Percentiles rank a stretch among this genome's conserved stretches.
Conservation (phyloP, 179 eudicot species). For the Vitellaria paradoxa region DNA sequence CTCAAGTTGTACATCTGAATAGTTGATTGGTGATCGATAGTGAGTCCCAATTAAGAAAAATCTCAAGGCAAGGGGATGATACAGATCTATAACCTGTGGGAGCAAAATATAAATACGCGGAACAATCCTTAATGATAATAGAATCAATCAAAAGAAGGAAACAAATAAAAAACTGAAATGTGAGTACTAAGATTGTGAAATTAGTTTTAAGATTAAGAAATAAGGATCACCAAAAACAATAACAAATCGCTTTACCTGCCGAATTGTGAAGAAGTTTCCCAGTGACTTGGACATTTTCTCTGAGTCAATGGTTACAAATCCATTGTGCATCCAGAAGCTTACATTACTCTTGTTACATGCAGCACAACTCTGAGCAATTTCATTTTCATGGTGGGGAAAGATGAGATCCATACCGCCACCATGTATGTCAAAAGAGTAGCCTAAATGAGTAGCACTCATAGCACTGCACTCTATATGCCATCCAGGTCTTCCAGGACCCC, state of each 20-base stretch:
- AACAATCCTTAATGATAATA: not conserved
- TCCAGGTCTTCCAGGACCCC: slow-evolving; percentile 99
- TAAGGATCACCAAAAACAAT: not conserved
- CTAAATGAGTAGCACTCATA: slow-evolving; percentile 89
- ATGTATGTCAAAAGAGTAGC: slow-evolving; percentile 73
- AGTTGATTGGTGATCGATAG: slow-evolving; percentile 91
- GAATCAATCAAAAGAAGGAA: not conserved
- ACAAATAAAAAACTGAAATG: not conserved
- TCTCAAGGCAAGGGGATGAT: slow-evolving; percentile 94
- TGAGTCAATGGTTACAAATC: slow-evolving; percentile 66
- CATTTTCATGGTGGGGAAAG: slow-evolving; percentile 81
- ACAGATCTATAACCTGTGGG: slow-evolving; percentile 72
- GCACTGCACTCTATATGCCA: slow-evolving; percentile 99
- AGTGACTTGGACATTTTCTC: slow-evolving; percentile 78
- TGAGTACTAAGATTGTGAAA: not conserved
- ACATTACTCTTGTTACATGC: slow-evolving; percentile 60
- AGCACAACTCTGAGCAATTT: slow-evolving; percentile 76
- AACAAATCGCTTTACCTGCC: slow-evolving; percentile 59
- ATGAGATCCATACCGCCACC: slow-evolving; percentile 82
- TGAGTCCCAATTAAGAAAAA: slow-evolving; percentile 85
- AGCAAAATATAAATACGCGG: not conserved
- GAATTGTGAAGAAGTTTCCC: slow-evolving; percentile 89
- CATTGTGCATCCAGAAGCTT: slow-evolving; percentile 79
- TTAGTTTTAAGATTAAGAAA: not conserved
- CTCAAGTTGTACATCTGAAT: slow-evolving; percentile 78